Percentiles rank a stretch among this genome's conserved stretches.
Evolutionary conservation across 2,329 filamentous ascomycete genomes (phyloP).

Genomic region (Monosporascus cannonballus): DNA sequence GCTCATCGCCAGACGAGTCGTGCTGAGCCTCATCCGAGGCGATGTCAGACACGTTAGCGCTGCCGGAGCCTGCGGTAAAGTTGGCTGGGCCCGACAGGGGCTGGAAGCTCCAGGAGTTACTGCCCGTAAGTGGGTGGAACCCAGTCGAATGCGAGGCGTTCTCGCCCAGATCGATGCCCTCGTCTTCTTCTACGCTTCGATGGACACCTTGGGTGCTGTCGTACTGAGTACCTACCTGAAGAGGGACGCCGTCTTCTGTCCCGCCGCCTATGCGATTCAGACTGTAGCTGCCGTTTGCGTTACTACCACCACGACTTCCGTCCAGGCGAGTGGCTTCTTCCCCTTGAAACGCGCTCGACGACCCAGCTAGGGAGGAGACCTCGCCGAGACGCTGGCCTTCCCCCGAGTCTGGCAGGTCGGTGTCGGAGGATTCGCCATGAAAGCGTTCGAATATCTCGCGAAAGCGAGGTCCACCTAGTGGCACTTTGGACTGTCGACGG

Average conservation of each 20-base stretch:
- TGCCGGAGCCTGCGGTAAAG: constrained; percentile 21
- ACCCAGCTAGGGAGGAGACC: constrained; percentile 80
- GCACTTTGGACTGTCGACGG: constrained; percentile 69
- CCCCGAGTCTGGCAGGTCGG: constrained; percentile 52
- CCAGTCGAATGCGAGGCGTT: constrained; percentile 21
- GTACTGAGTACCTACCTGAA: constrained; percentile 10
- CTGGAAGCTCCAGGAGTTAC: constrained; percentile 41
- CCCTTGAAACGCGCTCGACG: constrained; percentile 80
- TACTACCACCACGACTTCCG: constrained; percentile 52
- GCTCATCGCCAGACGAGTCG: constrained; percentile 29
- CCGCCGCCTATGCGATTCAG: constrained; percentile 2
- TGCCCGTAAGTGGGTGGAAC: constrained; percentile 18
- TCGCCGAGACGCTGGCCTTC: constrained; percentile 82
- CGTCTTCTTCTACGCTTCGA: constrained; percentile 42
- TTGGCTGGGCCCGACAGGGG: constrained; percentile 26
- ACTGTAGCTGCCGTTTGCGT: constrained; percentile 17
- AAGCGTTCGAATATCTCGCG: constrained; percentile 63
- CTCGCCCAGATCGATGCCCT: constrained; percentile 36
- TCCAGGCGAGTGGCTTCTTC: constrained; percentile 67
- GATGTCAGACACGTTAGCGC: constrained; percentile 20
- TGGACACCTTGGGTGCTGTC: constrained; percentile 27
- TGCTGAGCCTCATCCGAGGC: constrained; percentile 32
- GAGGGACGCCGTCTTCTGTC: constrained; percentile 15
- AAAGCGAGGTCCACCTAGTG: constrained; percentile 75
- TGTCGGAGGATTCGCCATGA: constrained; percentile 42